phyloP scores from a whole-genome alignment of 108 stramenopile genomes.

The Discostella stelligeroides region DNA sequence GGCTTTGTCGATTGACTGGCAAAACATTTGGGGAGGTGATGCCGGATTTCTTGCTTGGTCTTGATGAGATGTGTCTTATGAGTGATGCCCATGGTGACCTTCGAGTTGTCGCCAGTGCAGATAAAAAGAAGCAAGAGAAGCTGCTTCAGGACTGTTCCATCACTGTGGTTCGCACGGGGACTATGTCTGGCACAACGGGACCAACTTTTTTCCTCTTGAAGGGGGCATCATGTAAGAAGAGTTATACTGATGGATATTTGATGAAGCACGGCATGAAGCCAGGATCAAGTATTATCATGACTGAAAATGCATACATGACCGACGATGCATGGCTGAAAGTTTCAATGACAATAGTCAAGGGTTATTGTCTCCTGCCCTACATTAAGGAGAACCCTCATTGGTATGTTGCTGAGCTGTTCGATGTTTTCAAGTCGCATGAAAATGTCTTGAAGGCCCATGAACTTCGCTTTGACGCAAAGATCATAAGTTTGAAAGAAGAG shows the following conservation, averaged over 20 bases:
- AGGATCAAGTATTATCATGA: constrained; percentile 29
- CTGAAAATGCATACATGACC: constrained; percentile 38
- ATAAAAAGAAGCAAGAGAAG: constrained; percentile 41
- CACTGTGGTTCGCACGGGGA: constrained; percentile 26
- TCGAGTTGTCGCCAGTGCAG: constrained; percentile 14
- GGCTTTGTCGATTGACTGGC: constrained; percentile 13
- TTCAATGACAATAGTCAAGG: constrained; percentile 10
- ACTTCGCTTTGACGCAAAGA: not conserved
- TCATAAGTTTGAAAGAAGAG: constrained; percentile 23
- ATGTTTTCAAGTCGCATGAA: constrained; percentile 33
- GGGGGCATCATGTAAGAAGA: not conserved
- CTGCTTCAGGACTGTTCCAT: constrained; percentile 17
- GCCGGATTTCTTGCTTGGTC: constrained; percentile 26
- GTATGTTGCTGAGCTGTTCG: constrained; percentile 16
- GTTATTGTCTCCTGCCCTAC: constrained; percentile 19
- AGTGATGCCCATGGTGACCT: constrained; percentile 18
- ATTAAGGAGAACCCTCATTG: constrained; percentile 20
- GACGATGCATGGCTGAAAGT: constrained; percentile 23
- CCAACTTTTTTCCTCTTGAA: constrained; percentile 25
- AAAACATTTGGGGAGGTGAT: constrained; percentile 37
- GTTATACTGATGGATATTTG: constrained; percentile 10
- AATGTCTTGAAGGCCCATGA: constrained; percentile 14
- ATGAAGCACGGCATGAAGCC: constrained; percentile 1
- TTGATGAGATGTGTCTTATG: constrained; percentile 34
- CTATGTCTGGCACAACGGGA: constrained; percentile 9